A percentile compares a stretch with the other conserved stretches of the same genome.
Evolutionary conservation across 106 monocot species (phyloP).

Genomic region (Dendrobium chrysotoxum): DNA sequence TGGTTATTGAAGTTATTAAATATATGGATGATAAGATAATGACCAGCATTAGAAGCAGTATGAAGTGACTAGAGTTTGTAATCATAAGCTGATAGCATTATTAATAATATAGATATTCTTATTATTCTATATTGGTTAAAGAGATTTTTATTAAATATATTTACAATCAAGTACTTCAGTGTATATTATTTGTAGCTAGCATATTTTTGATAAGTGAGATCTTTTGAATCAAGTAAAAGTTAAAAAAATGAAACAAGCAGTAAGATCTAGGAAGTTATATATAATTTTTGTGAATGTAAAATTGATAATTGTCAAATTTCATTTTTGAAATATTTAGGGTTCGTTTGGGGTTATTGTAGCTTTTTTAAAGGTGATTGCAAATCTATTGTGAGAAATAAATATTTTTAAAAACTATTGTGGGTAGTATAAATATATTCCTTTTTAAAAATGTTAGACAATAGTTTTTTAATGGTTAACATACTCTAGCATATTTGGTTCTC

Average conservation of each 20-base stretch:
- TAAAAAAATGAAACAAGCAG: background rate
- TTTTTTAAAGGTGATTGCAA: too few relatives aligned
- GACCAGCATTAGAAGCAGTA: too few relatives aligned
- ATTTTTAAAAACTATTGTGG: too few relatives aligned
- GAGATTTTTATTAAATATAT: background rate
- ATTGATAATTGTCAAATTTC: background rate
- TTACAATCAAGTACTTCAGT: background rate
- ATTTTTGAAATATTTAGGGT: background rate
- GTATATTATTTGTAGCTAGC: background rate
- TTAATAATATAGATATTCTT: too few relatives aligned
- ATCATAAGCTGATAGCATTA: too few relatives aligned
- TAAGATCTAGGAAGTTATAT: background rate
- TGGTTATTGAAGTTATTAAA: background rate
- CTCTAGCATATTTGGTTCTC: too few relatives aligned
- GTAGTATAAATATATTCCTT: too few relatives aligned
- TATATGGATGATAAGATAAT: background rate
- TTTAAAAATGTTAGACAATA: too few relatives aligned
- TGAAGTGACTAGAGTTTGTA: too few relatives aligned
- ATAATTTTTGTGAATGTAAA: background rate
- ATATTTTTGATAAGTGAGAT: background rate
- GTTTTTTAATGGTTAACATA: too few relatives aligned
- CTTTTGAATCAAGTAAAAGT: background rate
- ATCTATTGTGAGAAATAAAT: too few relatives aligned
- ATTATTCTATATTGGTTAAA: background rate
- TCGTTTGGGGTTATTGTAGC: too few relatives aligned